Conservation (phyloP, 129 eudicot species). For the Deinandra increscens region DNA sequence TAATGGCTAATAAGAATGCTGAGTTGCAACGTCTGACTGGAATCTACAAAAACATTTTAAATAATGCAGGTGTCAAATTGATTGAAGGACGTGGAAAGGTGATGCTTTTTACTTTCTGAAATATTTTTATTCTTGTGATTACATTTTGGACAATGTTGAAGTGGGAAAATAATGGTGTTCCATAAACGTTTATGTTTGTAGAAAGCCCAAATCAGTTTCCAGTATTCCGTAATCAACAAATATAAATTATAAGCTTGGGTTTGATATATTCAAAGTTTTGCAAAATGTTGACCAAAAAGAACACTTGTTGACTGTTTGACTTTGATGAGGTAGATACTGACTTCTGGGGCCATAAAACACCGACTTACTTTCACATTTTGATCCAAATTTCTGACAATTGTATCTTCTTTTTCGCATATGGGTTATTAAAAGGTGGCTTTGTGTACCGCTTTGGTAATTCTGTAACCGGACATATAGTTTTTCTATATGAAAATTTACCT, state of each 20-base stretch:
- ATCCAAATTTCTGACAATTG: neutral
- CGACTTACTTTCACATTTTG: neutral
- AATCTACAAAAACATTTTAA: constrained; percentile 83
- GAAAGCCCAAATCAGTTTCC: neutral
- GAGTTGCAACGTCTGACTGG: constrained; percentile 95
- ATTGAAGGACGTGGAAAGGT: constrained; percentile 99
- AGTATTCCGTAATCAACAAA: neutral
- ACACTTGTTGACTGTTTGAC: neutral
- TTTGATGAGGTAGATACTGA: neutral
- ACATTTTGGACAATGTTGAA: neutral
- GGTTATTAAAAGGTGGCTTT: neutral
- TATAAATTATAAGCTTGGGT: neutral
- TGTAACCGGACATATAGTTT: neutral
- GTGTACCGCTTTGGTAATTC: neutral
- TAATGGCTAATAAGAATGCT: constrained; percentile 95
- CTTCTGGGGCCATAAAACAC: neutral
- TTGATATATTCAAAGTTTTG: neutral
- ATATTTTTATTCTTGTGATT: neutral
- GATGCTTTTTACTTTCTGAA: constrained; percentile 3
- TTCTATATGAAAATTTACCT: neutral
- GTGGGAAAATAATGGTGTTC: neutral
- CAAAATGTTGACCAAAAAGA: neutral
- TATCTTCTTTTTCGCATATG: neutral
- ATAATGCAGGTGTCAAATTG: constrained; percentile 74
- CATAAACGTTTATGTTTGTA: neutral